phyloP scores from a whole-genome alignment of 441 rosid species.

The Lepidium campestre region DNA sequence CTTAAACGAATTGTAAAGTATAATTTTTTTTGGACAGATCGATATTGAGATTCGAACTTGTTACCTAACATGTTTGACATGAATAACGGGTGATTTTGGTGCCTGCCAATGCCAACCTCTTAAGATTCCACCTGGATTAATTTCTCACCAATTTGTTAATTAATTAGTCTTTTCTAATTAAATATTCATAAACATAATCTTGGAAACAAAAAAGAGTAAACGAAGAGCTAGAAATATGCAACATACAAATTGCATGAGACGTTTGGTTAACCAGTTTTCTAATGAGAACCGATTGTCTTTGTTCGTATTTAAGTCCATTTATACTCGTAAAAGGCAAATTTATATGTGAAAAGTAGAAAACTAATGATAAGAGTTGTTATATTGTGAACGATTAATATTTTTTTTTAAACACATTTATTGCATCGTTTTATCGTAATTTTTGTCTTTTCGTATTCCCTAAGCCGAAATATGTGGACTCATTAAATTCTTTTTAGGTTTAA shows the following conservation, averaged over 20 bases:
- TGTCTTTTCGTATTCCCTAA: constrained; percentile 16
- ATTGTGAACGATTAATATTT: too few species aligned
- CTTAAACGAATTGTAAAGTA: neutral
- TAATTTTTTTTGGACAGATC: neutral
- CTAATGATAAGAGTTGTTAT: neutral
- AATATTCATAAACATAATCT: constrained; percentile 9
- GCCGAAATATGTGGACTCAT: constrained; percentile 24
- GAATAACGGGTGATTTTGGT: constrained; percentile 16
- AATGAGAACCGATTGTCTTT: neutral
- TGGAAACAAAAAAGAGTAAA: constrained; percentile 9
- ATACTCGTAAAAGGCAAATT: neutral
- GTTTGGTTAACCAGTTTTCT: constrained; percentile 18
- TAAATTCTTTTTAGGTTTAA: constrained; percentile 18
- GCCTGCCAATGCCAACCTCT: neutral
- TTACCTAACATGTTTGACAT: constrained; percentile 24
- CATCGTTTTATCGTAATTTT: too few species aligned
- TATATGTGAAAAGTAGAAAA: neutral
- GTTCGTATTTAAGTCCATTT: neutral
- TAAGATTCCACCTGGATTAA: constrained; percentile 10
- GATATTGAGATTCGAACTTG: constrained; percentile 17
- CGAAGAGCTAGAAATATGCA: constrained; percentile 29
- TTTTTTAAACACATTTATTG: too few species aligned
- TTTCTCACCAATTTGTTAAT: constrained; percentile 9
- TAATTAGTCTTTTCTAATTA: neutral
- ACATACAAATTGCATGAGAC: constrained; percentile 27